Evolutionary conservation across 257 asterid genomes (phyloP), one percentile per base, ranked within the genome.

Genomic region (Scutellaria barbata): DNA sequence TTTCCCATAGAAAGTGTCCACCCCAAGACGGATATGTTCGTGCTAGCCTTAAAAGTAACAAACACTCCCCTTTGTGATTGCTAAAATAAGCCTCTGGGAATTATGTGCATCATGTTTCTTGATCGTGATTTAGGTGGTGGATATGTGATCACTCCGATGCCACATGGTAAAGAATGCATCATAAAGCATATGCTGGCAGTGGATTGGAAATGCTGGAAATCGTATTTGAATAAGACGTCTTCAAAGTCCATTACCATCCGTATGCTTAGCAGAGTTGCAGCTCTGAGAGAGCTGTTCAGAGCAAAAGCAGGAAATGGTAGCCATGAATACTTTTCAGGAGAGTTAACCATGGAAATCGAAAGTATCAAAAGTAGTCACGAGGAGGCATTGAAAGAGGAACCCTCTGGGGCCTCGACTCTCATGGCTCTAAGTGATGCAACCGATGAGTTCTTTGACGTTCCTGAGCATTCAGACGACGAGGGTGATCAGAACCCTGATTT

Each of bases 131-230:
- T 8, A 63, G 98, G 98, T 76, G 97, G 98, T 53, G 98, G 98
- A 20, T 89, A 83, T 63, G 95, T 93, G 72, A 83, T 93, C 72
- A 73, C 85, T 77, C 98, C 98, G 0, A 54, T 76, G 51, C 82
- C 83, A 12, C 85, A 89, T 53, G 95, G 95, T 60, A 90, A 85
- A 66, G 88, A 85, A 39, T 87, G 96, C 54, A 83, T 89, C 40
- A 84, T 93, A 52, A 87, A 84, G 69, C 87, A 93, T 83, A 93
- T 93, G 98, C 90, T 93, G 10, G 87, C 97, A 12, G 84, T 88
- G 63, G 96, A 93, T 79, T 93, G 98, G 98, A 87, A 69, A 80
- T 87, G 81, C 75, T 93, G 97, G 96, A 88, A 82, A 79, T 84
- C 92, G 35, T 89, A 86, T 51, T 40, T 90, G 46, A 75, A 65